These are phyloP conservation scores for Theileria annulata DNA, from an alignment of 169 alveolate genomes.

Conservation along the genomic window DNA sequence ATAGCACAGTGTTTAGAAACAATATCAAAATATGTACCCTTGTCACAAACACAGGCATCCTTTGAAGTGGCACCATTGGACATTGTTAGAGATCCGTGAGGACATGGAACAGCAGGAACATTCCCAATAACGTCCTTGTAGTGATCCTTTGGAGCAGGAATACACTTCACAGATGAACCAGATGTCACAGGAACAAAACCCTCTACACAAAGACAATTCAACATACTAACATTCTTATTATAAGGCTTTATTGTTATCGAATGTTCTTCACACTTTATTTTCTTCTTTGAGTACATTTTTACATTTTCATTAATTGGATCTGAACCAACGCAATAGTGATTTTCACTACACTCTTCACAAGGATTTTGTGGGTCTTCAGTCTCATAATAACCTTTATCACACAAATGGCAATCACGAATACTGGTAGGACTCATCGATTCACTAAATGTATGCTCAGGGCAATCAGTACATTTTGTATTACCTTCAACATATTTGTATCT, in stretches of 20 bases:
- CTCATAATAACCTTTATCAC: constrained; percentile 76
- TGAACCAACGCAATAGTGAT: constrained; percentile 83
- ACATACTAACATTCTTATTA: constrained; percentile 52
- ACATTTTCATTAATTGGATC: constrained; percentile 57
- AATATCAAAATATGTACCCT: constrained; percentile 57
- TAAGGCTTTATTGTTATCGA: constrained; percentile 75
- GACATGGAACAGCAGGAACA: constrained; percentile 68
- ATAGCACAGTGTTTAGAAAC: constrained; percentile 37
- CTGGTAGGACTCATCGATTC: constrained; percentile 28
- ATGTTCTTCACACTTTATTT: constrained; percentile 69
- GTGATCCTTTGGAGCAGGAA: constrained; percentile 60
- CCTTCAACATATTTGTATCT: constrained; percentile 45
- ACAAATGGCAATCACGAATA: constrained; percentile 65
- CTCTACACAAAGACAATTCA: constrained; percentile 72
- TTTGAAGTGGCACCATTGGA: constrained; percentile 66
- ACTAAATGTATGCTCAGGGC: constrained; percentile 64
- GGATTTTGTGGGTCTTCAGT: constrained; percentile 53
- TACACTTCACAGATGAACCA: constrained; percentile 47
- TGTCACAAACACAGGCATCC: constrained; percentile 66
- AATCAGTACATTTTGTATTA: constrained; percentile 23
- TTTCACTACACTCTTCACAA: constrained; percentile 73
- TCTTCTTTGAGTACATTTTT: constrained; percentile 65
- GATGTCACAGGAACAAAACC: constrained; percentile 56
- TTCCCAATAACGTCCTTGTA: constrained; percentile 76
- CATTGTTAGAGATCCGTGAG: constrained; percentile 74